These are phyloP conservation scores for Metschnikowia proteae DNA, from an alignment of 805 yeast genomes.

Conservation along the genomic window DNA sequence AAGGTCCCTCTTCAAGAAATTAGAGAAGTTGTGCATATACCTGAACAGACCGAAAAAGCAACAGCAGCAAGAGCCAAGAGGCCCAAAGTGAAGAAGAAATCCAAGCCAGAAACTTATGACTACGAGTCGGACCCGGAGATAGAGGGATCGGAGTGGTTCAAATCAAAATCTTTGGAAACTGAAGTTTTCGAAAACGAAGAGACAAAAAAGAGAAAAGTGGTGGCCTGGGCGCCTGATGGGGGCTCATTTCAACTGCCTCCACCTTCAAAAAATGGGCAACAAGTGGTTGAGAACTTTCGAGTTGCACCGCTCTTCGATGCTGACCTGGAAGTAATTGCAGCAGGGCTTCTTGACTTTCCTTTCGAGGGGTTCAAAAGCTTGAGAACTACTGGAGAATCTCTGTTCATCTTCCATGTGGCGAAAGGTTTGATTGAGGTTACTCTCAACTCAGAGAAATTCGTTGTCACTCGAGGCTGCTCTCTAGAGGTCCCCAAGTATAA, in stretches of 20 bases:
- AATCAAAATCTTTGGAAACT: constrained; percentile 36
- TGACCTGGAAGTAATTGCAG: constrained; percentile 61
- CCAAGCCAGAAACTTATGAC: constrained; percentile 21
- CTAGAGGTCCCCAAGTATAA: constrained; percentile 80
- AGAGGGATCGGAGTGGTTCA: constrained; percentile 53
- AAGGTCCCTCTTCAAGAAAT: constrained; percentile 52
- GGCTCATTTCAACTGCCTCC: constrained; percentile 40
- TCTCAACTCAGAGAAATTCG: constrained; percentile 53
- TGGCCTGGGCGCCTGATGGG: constrained; percentile 66
- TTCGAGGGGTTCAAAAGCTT: constrained; percentile 55
- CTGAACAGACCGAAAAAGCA: constrained; percentile 22
- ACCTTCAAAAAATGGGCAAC: constrained; percentile 35
- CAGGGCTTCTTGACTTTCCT: constrained; percentile 70
- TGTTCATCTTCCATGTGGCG: constrained; percentile 71
- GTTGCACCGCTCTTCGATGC: constrained; percentile 63
- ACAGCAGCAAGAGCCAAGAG: constrained; percentile 1
- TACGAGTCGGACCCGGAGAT: constrained; percentile 39
- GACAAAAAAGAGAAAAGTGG: constrained; percentile 31
- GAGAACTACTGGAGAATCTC: constrained; percentile 60
- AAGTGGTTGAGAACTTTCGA: constrained; percentile 45
- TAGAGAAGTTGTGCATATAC: constrained; percentile 53
- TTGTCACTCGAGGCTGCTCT: constrained; percentile 68
- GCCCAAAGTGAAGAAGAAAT: constrained; percentile 12
- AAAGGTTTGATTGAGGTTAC: constrained; percentile 69
- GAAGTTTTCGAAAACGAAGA: constrained; percentile 47